Conservation (phyloP, 805 yeast species). For the Wickerhamomyces alni region DNA sequence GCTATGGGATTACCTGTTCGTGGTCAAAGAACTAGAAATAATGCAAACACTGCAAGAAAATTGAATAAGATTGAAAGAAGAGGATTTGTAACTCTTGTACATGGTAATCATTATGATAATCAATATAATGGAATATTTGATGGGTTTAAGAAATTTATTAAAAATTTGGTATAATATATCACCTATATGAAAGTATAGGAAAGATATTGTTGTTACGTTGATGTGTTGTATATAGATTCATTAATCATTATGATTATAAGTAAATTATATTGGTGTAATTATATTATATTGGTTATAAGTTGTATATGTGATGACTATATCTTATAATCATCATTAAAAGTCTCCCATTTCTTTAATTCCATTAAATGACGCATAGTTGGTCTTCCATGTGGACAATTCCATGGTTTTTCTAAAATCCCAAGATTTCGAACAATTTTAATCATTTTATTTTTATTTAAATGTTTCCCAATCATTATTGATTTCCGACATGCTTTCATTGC, state of each 20-base stretch:
- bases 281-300: no score
- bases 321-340: conserved; percentile 39
- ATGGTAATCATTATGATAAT: no score
- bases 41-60: conserved; percentile 84
- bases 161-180: no score
- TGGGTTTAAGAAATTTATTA: no score
- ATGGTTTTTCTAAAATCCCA: conserved; percentile 77
- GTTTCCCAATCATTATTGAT: conserved; percentile 90
- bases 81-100: conserved; percentile 24
- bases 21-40: conserved; percentile 91
- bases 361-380: conserved; percentile 93
- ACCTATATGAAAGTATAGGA: no score
- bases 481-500: conserved; percentile 95
- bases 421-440: conserved; percentile 57
- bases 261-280: no score
- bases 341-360: conserved; percentile 44
- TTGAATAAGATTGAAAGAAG: conserved; percentile 73
- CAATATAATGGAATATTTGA: no score
- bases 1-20: conserved; percentile 73
- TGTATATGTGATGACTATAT: no score
- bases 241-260: no score
- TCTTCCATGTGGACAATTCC: conserved; percentile 95
- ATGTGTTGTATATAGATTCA: no score
- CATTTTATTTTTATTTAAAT: conserved; percentile 59
- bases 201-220: no score